A percentile compares a stretch with the other conserved stretches of the same genome.
Evolutionary conservation across 495 filamentous ascomycete species (phyloP).

Genomic region (Saxispiralis lemnorum): DNA sequence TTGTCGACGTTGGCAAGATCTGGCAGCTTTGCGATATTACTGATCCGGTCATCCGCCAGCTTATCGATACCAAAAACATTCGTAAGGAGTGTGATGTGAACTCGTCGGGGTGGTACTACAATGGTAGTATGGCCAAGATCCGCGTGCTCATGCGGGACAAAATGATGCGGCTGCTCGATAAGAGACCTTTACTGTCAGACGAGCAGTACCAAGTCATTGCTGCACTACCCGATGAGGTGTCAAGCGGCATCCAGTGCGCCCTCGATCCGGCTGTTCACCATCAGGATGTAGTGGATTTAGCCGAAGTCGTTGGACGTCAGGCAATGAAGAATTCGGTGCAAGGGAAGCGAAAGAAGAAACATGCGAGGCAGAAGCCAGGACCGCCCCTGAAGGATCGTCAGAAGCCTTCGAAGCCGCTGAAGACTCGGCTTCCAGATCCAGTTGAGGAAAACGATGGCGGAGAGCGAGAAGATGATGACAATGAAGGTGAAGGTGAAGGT

Average conservation of each 20-base stretch:
- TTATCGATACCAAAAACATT: conserved; percentile 34
- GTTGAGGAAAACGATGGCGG: conserved; percentile 2
- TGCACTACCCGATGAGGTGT: conserved; percentile 1
- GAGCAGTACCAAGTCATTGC: conserved; percentile 21
- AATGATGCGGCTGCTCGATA: conserved; percentile 34
- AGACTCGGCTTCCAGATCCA: conserved; percentile 7
- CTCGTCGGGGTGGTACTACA: conserved; percentile 63
- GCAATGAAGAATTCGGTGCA: neutral
- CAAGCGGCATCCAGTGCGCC: neutral
- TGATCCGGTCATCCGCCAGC: conserved; percentile 45
- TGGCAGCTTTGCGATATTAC: conserved; percentile 90
- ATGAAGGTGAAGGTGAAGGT: conserved; percentile 5
- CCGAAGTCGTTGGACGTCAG: neutral
- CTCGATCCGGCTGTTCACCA: neutral
- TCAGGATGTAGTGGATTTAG: neutral
- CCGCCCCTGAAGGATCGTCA: conserved; percentile 2
- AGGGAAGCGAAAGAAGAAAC: conserved; percentile 1
- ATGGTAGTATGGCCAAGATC: conserved; percentile 59
- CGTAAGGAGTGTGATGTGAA: conserved; percentile 30
- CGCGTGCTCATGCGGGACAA: conserved; percentile 76
- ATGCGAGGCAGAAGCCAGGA: neutral
- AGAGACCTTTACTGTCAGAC: conserved; percentile 18
- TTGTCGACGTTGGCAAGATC: conserved; percentile 55
- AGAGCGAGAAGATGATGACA: conserved; percentile 2
- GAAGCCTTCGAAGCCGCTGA: conserved; percentile 8